A percentile compares a stretch with the other conserved stretches of the same genome.
These are phyloP conservation scores for Yamadazyma akitaensis DNA, from an alignment of 805 yeast genomes.

Conservation along the genomic window DNA sequence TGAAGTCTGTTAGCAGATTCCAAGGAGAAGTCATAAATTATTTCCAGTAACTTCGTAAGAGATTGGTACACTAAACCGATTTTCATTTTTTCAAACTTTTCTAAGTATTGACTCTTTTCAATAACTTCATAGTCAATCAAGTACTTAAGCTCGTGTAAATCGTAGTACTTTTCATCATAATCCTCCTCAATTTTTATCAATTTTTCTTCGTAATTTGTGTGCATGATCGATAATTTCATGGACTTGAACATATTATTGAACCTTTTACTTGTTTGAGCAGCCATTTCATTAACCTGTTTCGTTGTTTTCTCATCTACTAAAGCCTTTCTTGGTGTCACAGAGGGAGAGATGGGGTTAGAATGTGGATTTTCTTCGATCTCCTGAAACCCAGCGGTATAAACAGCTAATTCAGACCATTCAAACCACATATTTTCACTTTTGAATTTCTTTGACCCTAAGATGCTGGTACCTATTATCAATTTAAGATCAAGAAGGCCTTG, in stretches of 20 bases:
- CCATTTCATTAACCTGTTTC: slow-evolving; percentile 20
- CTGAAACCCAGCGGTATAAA: slow-evolving; percentile 15
- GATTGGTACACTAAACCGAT: slow-evolving; percentile 32
- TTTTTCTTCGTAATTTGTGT: slow-evolving; percentile 27
- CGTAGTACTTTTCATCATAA: slow-evolving; percentile 33
- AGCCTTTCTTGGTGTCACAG: slow-evolving; percentile 1
- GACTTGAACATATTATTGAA: slow-evolving; percentile 32
- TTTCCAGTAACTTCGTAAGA: slow-evolving; percentile 32
- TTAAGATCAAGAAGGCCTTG: slow-evolving; percentile 36
- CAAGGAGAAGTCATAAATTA: slow-evolving; percentile 26
- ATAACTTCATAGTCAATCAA: slow-evolving; percentile 28
- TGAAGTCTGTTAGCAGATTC: slow-evolving; percentile 23
- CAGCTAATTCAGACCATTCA: slow-evolving; percentile 40
- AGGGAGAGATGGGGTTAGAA: not conserved
- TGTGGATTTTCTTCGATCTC: not conserved
- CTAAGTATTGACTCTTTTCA: slow-evolving; percentile 21
- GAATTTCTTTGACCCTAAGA: slow-evolving; percentile 33
- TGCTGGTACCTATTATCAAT: slow-evolving; percentile 28
- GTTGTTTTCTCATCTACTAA: slow-evolving; percentile 8
- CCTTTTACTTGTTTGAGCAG: slow-evolving; percentile 24
- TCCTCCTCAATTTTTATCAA: slow-evolving; percentile 26
- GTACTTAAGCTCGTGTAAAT: slow-evolving; percentile 29
- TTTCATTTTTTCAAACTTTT: slow-evolving; percentile 33
- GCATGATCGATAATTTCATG: slow-evolving; percentile 29
- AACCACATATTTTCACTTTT: slow-evolving; percentile 43